Base-by-base conservation (phyloP, 2,329 filamentous ascomycete species). In the Phyllosticta citriasiana region DNA sequence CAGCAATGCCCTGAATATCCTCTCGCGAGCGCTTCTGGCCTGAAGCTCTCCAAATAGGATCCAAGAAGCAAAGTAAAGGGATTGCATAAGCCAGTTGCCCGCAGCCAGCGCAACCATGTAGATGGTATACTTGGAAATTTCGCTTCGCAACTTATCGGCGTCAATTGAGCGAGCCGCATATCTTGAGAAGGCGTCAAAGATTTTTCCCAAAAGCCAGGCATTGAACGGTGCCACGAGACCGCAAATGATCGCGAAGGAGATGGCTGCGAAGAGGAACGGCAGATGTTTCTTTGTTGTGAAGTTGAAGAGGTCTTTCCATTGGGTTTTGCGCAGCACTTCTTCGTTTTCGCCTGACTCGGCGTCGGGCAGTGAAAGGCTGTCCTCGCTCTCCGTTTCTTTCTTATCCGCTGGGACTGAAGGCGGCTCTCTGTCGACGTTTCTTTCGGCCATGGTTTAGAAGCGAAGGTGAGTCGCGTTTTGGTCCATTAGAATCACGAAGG, bases 1-100 rank as follows among this genome's bases (percentile, higher is more conserved):
- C n/a, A 96, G 71, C 40, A 97, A 76, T 2, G 82, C 82, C 1
- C 76, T 67, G 68, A 96, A 96, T 2, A 94, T 74, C 4, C 75
- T 77, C 16, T 80, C 77, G 4, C 91, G 82, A 6, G 85, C 85
- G 55, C 75, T 82, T 33, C 81, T 82, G 0, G 88, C 90, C 66
- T 96, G 90, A 2, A 90, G 68, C 72, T 97, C 92, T 14, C 92
- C 89, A 71, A 94, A 94, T 0, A 82, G 71, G 30, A 93, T 78
- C 85, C 92, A 97, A 0, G 83, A 72, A 1, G 80, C 79, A 67
- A 91, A 86, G 66, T 90, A 88, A 1, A 80, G 70, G 2, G 83
- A 82, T 66, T 88, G 87, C 16, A 86, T 73, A 0, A 91, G 54
- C 84, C 89, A 93, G 55, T 83, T 85, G 0, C 76, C 81, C 0